These are phyloP conservation scores for Physocladia obscura DNA, from an alignment of 192 early-diverging fungal genomes.

Conservation along the genomic window DNA sequence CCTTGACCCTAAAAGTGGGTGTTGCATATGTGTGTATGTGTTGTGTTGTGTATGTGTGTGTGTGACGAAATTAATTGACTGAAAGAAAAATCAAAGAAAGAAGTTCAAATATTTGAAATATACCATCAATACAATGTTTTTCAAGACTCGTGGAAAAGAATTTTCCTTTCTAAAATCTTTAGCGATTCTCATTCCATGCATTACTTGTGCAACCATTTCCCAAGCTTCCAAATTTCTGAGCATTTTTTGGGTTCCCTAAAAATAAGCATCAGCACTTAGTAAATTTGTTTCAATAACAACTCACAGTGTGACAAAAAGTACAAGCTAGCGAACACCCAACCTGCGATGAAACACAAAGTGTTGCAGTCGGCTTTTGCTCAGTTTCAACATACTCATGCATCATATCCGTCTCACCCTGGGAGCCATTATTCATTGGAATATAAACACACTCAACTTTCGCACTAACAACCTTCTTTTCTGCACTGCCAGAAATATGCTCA, in stretches of 20 bases:
- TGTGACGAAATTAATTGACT: neutral
- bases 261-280: no score
- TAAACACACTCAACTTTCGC: constrained; percentile 23
- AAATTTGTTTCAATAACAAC: no score
- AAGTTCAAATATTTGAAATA: neutral
- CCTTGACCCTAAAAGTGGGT: constrained; percentile 64
- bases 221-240: constrained; percentile 69
- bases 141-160: constrained; percentile 45
- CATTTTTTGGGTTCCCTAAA: constrained; percentile 83
- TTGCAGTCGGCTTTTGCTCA: constrained; percentile 75
- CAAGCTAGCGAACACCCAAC: constrained; percentile 85
- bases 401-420: neutral
- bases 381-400: constrained; percentile 61
- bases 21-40: neutral
- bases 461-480: neutral
- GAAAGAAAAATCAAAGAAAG: neutral
- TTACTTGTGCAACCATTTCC: constrained; percentile 59
- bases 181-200: constrained; percentile 34
- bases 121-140: constrained; percentile 87
- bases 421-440: neutral
- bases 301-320: constrained; percentile 88
- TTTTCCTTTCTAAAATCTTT: constrained; percentile 55
- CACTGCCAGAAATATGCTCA: neutral
- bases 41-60: neutral
- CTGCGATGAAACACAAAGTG: constrained; percentile 79